phyloP scores from a whole-genome alignment of 179 eudicot species.

The Silene coronaria region DNA sequence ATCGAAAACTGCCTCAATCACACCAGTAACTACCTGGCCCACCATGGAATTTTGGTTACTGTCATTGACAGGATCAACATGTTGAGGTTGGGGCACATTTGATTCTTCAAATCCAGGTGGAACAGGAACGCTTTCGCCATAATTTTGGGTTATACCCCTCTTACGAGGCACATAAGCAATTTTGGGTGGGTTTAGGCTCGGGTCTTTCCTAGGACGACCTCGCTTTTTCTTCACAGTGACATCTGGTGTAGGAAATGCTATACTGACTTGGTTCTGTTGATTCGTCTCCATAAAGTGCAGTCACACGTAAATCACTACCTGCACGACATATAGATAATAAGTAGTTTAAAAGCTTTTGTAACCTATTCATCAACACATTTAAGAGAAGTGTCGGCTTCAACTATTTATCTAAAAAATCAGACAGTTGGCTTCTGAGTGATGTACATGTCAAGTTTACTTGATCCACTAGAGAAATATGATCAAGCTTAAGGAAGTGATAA shows the following conservation, averaged over 20 bases:
- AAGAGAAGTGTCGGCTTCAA: neutral
- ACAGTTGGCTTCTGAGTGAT: neutral
- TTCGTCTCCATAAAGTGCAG: conserved; percentile 36
- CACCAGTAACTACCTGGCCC: conserved; percentile 73
- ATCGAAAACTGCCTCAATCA: conserved; percentile 70
- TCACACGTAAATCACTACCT: conserved; percentile 10
- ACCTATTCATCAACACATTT: neutral
- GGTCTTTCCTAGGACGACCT: conserved; percentile 88
- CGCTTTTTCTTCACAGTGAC: conserved; percentile 55
- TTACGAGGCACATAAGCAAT: conserved; percentile 13
- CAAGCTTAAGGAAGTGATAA: neutral
- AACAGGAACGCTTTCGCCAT: conserved; percentile 22
- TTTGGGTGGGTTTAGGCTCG: conserved; percentile 29
- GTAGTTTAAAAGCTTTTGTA: neutral
- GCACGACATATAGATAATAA: conserved; percentile 2
- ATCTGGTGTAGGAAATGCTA: conserved; percentile 24
- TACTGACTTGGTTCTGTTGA: conserved; percentile 36
- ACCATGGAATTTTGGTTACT: conserved; percentile 34
- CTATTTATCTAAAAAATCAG: neutral
- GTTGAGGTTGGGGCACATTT: conserved; percentile 33
- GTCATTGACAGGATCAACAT: conserved; percentile 31
- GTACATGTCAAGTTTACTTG: neutral
- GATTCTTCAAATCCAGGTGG: conserved; percentile 48
- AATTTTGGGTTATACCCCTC: conserved; percentile 19
- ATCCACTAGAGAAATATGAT: neutral